Percentiles rank a stretch among this genome's conserved stretches.
phyloP scores from a whole-genome alignment of 179 eudicot species.

The Corrigiola litoralis region DNA sequence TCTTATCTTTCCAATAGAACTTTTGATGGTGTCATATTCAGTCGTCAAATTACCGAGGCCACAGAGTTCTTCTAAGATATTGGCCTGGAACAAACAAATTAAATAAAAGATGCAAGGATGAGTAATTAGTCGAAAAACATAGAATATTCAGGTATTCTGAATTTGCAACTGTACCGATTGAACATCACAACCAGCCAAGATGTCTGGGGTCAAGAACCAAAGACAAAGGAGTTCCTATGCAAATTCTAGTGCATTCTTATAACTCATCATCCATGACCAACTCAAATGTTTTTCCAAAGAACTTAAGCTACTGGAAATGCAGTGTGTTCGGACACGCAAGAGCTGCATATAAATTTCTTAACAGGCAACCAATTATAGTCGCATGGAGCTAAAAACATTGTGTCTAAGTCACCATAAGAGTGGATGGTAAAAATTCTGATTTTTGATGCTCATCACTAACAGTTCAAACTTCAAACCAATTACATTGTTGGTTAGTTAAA shows the following conservation, averaged over 20 bases:
- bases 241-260: background rate
- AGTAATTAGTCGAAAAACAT: constrained; percentile 1
- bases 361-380: background rate
- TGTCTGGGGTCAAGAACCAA: background rate
- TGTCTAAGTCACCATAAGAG: background rate
- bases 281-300: background rate
- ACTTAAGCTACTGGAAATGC: too few relatives aligned
- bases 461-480: background rate
- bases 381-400: background rate
- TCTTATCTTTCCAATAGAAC: constrained; percentile 56
- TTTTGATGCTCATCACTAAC: too few relatives aligned
- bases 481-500: background rate
- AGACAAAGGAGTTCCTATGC: too few relatives aligned
- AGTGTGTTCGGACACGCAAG: background rate
- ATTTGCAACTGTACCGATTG: background rate
- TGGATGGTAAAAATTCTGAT: too few relatives aligned
- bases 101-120: background rate
- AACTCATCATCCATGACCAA: background rate
- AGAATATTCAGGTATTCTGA: background rate
- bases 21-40: constrained; percentile 40
- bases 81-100: constrained; percentile 45
- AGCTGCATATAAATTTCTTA: too few relatives aligned
- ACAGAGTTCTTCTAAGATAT: constrained; percentile 67
- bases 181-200: constrained; percentile 1
- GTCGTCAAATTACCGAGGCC: constrained; percentile 29